Evolutionary conservation across 331 rosid species (phyloP), one percentile per base, ranked within the genome.

Genomic region (Dryas integrifolia): DNA sequence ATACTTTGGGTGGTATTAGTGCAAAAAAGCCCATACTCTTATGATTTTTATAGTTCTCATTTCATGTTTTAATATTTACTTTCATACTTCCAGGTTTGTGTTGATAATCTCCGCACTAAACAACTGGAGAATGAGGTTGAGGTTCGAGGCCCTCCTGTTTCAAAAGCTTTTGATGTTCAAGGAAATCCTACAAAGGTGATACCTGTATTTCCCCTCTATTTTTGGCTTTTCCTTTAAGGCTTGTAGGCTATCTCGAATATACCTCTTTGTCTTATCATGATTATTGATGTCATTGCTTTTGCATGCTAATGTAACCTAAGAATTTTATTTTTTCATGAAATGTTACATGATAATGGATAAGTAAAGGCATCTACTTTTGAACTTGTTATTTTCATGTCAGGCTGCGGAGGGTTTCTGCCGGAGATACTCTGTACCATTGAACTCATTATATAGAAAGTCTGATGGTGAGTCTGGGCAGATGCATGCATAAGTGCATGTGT

Each of bases 141-240:
- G 87, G 87, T 91, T 82, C 88, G 97, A 65, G 98, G 98, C 55
- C 98, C 98, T 75, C 98, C 98, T 61, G 90, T 86, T 82, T 91
- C 88, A 46, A 94, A 94, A 85, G 89, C 98, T 77, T 94, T 83
- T 82, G 95, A 94, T 79, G 78, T 76, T 72, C 87, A 87, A 63
- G 96, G 96, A 84, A 91, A 86, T 80, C 92, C 92, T 72, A 89
- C 95, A 11, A 93, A 93, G 98, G 98, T 93, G 76, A 66, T 52
- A 49, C 16, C 15, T 21, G 48, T 12, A 3, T 18, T 75, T 57
- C 53, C 52, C 56, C 52, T 67, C 30, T 52, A 71, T 41, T 49
- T 50, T 41, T 53, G 56, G 52, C 60, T 21, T 56, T 18, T 59
- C 65, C 11, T 38, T 38, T 16, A 59, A 59, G 45, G 65, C 18